A percentile compares a stretch with the other conserved stretches of the same genome.
phyloP scores from a whole-genome alignment of 2,329 filamentous ascomycete genomes.

The Ophiostoma fasciatum region DNA sequence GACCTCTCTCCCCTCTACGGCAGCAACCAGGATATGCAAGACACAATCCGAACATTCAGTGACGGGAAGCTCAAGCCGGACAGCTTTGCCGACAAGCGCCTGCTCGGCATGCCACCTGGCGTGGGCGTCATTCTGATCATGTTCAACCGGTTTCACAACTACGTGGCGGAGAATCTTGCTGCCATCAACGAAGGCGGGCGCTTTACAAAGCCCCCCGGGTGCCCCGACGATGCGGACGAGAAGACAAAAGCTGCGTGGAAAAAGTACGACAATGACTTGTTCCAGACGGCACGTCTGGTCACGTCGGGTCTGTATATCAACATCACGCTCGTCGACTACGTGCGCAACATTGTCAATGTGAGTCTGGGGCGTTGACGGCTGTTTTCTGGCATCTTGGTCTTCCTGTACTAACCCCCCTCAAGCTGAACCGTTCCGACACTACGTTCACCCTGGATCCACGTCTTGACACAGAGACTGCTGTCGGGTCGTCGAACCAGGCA shows the following conservation, averaged over 20 bases:
- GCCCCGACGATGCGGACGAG: slow-evolving; percentile 29
- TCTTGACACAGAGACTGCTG: slow-evolving; percentile 45
- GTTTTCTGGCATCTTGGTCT: too few relatives aligned
- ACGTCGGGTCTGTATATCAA: slow-evolving; percentile 65
- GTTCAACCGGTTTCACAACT: slow-evolving; percentile 79
- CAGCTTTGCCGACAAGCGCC: slow-evolving; percentile 53
- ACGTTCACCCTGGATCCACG: slow-evolving; percentile 73
- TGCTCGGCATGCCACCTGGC: slow-evolving; percentile 57
- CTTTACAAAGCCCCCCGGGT: slow-evolving; percentile 49
- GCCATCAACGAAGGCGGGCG: slow-evolving; percentile 73
- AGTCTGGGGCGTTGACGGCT: too few relatives aligned
- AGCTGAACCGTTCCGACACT: slow-evolving; percentile 52
- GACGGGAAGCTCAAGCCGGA: slow-evolving; percentile 61
- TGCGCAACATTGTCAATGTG: slow-evolving; percentile 57
- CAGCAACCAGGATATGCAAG: slow-evolving; percentile 49
- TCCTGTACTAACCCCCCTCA: too few relatives aligned
- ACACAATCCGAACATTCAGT: slow-evolving; percentile 53
- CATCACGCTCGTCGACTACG: slow-evolving; percentile 64
- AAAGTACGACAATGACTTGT: slow-evolving; percentile 63
- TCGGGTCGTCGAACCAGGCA: slow-evolving; percentile 39
- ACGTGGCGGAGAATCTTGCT: slow-evolving; percentile 64
- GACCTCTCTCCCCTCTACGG: slow-evolving; percentile 61
- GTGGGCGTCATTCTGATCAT: slow-evolving; percentile 59
- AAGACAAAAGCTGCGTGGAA: slow-evolving; percentile 38
- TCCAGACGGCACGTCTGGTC: slow-evolving; percentile 63